Evolutionary conservation across 1,139 yeast genomes (phyloP).

Genomic region (Kazachstania sp.): DNA sequence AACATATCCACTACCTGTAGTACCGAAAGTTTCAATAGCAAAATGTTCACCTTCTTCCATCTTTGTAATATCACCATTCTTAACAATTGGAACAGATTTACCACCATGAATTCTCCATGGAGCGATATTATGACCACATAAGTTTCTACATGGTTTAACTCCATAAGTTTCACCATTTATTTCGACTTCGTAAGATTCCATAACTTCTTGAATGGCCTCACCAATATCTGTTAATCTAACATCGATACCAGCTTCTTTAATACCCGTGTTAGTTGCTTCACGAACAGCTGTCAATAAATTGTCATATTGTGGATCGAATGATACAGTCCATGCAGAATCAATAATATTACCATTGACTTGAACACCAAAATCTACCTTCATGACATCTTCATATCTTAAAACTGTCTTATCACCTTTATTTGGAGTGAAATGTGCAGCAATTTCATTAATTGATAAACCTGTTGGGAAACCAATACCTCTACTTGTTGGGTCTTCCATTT

Average conservation of each 20-base stretch:
- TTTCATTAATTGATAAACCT: conserved; percentile 84
- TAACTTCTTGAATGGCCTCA: conserved; percentile 89
- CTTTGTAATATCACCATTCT: conserved; percentile 86
- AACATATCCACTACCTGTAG: conserved; percentile 92
- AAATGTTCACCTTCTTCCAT: conserved; percentile 99
- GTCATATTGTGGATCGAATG: conserved; percentile 81
- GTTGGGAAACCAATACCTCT: conserved; percentile 98
- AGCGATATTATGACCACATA: conserved; percentile 88
- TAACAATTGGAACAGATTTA: conserved; percentile 91
- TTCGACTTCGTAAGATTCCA: conserved; percentile 95
- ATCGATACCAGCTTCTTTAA: conserved; percentile 89
- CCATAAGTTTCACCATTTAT: conserved; percentile 79
- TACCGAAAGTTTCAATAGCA: conserved; percentile 97
- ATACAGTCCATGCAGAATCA: conserved; percentile 90
- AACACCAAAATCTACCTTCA: conserved; percentile 96
- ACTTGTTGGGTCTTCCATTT: conserved; percentile 32
- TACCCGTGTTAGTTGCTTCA: conserved; percentile 92
- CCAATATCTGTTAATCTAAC: conserved; percentile 94
- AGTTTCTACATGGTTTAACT: conserved; percentile 79
- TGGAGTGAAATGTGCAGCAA: conserved; percentile 98
- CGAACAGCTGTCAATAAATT: conserved; percentile 71
- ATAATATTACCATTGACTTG: conserved; percentile 94
- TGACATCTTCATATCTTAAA: conserved; percentile 75
- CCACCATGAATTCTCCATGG: conserved; percentile 87
- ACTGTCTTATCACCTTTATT: conserved; percentile 87